Evolutionary conservation across 1,139 yeast species (phyloP), one percentile per base, ranked within the genome.

Genomic region (Yamadazyma jaroonii): DNA sequence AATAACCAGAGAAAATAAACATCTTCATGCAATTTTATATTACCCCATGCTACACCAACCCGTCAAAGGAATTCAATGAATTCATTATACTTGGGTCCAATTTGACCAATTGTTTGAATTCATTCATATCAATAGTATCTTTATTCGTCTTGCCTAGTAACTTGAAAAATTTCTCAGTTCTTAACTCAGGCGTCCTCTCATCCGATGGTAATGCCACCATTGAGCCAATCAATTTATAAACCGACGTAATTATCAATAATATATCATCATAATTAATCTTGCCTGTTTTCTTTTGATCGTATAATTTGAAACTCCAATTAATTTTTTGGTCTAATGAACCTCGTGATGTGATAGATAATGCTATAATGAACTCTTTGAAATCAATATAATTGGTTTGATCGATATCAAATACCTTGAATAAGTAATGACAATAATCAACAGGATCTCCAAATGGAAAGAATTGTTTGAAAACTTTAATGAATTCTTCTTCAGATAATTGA

Each of bases 391-490:
- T 96, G 46, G 80, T 79, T 51, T 78, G 73, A 58, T 89, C 95
- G 37, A 77, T 74, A 59, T 94, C 98, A 60, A 92, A 90, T 9
- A 88, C 95, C 42, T 81, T 79, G 62, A 94, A 94, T 23, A 94
- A 82, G 52, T 84, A 86, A 45, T 81, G 88, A 42, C 96, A 87
- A 64, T 89, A 94, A 42, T 89, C 92, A 9, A 84, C 77, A 0
- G 98, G 96, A 54, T 92, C 96, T 2, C 99, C 99, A 68, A 94
- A 94, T 14, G 99, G 99, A 68, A 94, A 94, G 61, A 90, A 94
- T 57, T 92, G 97, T 59, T 87, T 88, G 65, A 89, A 94, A 14
- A 92, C 90, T 59, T 86, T 87, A 47, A 86, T 81, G 59, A 94
- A 89, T 56, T 92, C 97, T 38, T 84, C 87, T 54, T 84, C 85